Conservation (phyloP, 805 yeast species). For the Lachancea sp. region DNA sequence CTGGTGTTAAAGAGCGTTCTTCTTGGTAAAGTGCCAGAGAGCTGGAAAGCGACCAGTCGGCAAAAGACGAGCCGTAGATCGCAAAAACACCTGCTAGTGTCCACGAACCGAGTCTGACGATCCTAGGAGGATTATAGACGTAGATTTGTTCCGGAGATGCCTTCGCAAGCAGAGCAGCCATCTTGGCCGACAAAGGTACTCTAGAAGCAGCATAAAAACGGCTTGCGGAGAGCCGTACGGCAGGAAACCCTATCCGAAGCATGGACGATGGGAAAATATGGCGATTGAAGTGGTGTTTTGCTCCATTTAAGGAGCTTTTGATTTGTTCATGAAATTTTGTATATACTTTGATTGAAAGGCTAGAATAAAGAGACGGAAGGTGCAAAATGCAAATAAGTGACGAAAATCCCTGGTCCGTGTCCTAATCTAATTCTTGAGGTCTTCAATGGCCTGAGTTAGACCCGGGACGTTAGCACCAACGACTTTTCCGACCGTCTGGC, state of each 20-base stretch:
- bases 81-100: constrained; percentile 24
- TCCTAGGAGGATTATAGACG: constrained; percentile 13
- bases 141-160: constrained; percentile 21
- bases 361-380: neutral
- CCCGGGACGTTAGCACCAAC: constrained; percentile 53
- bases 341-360: no score
- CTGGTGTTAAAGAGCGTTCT: neutral
- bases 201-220: constrained; percentile 1
- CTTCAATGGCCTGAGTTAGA: constrained; percentile 31
- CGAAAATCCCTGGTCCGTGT: neutral
- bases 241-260: neutral
- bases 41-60: constrained; percentile 25
- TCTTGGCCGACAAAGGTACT: constrained; percentile 17
- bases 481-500: constrained; percentile 48
- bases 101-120: constrained; percentile 19
- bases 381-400: neutral
- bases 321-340: no score
- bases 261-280: neutral
- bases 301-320: no score
- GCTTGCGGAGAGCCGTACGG: neutral
- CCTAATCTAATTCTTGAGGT: constrained; percentile 8
- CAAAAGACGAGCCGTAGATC: constrained; percentile 26
- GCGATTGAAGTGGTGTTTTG: no score
- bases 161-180: constrained; percentile 19
- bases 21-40: constrained; percentile 12